Evolutionary conservation across 140 eudicot species (phyloP).

Genomic region (Erigeron philadelphicus): DNA sequence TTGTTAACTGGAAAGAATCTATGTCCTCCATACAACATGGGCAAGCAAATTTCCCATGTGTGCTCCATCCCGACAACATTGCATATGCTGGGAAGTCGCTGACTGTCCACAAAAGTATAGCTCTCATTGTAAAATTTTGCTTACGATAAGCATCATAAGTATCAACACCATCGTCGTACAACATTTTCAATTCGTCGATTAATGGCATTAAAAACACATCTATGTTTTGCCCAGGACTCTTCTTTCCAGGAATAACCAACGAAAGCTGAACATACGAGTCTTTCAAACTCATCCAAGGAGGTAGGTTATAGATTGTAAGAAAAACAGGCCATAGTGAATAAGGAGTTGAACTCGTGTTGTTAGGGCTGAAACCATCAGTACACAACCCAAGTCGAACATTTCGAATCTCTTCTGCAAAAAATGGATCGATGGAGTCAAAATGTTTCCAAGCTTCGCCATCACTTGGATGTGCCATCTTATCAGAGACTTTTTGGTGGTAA

Average conservation of each 20-base stretch:
- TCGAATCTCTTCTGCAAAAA: neutral
- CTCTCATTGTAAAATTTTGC: neutral
- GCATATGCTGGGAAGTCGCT: neutral
- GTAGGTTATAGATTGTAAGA: too few relatives aligned
- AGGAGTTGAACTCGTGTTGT: too few relatives aligned
- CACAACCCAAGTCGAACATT: too few relatives aligned
- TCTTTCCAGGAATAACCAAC: conserved; percentile 1
- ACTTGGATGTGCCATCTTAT: neutral
- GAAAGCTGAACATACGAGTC: neutral
- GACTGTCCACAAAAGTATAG: conserved; percentile 8
- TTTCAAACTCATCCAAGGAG: too few relatives aligned
- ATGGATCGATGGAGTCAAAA: neutral
- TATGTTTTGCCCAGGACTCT: conserved; percentile 1
- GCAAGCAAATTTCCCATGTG: neutral
- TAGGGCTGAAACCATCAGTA: too few relatives aligned
- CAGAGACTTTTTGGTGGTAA: neutral
- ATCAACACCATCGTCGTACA: neutral
- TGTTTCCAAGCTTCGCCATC: conserved; percentile 2
- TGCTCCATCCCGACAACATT: neutral
- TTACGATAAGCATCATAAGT: neutral
- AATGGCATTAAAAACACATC: neutral
- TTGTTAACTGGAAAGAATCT: neutral
- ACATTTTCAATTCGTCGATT: conserved; percentile 11
- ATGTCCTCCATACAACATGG: neutral
- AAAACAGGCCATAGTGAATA: too few relatives aligned